phyloP scores from a whole-genome alignment of 2,329 filamentous ascomycete species.

The Huntiella abstrusa region DNA sequence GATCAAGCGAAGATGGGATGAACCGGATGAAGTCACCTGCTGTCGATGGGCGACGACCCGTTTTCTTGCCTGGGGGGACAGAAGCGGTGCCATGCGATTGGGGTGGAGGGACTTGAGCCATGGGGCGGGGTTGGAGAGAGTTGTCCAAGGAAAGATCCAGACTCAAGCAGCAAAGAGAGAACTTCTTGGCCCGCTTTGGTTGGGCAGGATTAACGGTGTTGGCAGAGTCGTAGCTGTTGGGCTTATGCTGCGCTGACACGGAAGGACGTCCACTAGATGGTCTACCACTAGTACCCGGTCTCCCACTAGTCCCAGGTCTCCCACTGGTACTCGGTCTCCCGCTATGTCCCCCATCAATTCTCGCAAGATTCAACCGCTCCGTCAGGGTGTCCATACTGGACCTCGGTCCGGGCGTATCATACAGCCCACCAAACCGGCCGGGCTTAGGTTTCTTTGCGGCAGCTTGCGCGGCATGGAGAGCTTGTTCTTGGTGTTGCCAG shows the following conservation, averaged over 20 bases:
- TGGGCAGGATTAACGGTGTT: neutral
- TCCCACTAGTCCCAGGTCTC: too few species aligned
- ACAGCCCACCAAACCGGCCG: conserved; percentile 37
- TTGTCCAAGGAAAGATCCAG: conserved; percentile 1
- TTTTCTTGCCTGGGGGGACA: conserved; percentile 8
- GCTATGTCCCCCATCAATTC: conserved; percentile 32
- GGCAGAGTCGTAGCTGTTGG: too few species aligned
- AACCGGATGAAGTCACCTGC: conserved; percentile 33
- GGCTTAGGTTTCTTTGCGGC: conserved; percentile 14
- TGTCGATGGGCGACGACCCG: conserved; percentile 11
- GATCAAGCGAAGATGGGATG: conserved; percentile 49
- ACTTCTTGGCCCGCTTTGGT: neutral
- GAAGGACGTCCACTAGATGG: too few species aligned
- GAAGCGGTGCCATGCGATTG: neutral
- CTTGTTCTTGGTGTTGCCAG: conserved; percentile 91
- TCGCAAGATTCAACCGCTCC: conserved; percentile 57
- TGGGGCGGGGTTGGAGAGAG: conserved; percentile 13
- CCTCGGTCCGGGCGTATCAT: conserved; percentile 24
- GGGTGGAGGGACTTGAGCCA: conserved; percentile 23
- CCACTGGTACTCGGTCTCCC: conserved; percentile 2
- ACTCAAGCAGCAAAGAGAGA: conserved; percentile 8
- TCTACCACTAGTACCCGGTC: too few species aligned
- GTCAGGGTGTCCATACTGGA: conserved; percentile 57
- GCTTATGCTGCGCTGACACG: too few species aligned
- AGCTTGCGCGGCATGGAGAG: conserved; percentile 25